Percentiles rank a stretch among this genome's conserved stretches.
These are phyloP conservation scores for Hsuehochloa calcarea DNA, from an alignment of 176 grass and related monocot species.

Conservation along the genomic window DNA sequence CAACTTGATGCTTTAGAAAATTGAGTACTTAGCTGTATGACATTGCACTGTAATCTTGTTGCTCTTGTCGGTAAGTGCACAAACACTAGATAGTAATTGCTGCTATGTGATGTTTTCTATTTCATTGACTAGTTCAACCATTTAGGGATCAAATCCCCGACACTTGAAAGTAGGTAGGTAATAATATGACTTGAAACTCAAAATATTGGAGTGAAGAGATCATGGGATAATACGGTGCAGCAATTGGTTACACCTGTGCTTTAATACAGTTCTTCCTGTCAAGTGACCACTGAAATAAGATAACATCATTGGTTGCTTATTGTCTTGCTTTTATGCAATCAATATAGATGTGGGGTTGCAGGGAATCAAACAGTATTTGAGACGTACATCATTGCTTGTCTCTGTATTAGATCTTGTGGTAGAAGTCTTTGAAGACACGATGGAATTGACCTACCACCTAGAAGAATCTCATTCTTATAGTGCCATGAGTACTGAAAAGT, in stretches of 20 bases:
- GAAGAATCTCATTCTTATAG: constrained; percentile 19
- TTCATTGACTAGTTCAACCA: constrained; percentile 18
- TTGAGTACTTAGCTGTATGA: background rate
- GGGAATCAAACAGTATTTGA: constrained; percentile 29
- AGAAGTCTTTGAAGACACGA: constrained; percentile 28
- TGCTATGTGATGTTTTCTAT: background rate
- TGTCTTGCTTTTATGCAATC: constrained; percentile 25
- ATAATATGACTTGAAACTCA: background rate
- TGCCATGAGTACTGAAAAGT: constrained; percentile 1
- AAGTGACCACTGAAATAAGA: constrained; percentile 27
- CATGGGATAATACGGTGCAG: background rate
- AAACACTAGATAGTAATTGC: constrained; percentile 11
- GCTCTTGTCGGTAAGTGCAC: constrained; percentile 3
- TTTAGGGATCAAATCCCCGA: background rate
- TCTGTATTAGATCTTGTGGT: constrained; percentile 28
- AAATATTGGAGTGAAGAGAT: background rate
- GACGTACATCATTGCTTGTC: constrained; percentile 9
- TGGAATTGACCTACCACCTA: constrained; percentile 45
- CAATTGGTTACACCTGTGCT: constrained; percentile 17
- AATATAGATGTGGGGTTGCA: constrained; percentile 21
- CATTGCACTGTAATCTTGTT: constrained; percentile 18
- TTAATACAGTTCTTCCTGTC: constrained; percentile 16
- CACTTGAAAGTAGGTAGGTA: background rate
- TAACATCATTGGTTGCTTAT: constrained; percentile 14
- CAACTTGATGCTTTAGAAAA: constrained; percentile 23